These are phyloP conservation scores for Collybia nuda DNA, from an alignment of 768 basidiomycete genomes.

Conservation along the genomic window DNA sequence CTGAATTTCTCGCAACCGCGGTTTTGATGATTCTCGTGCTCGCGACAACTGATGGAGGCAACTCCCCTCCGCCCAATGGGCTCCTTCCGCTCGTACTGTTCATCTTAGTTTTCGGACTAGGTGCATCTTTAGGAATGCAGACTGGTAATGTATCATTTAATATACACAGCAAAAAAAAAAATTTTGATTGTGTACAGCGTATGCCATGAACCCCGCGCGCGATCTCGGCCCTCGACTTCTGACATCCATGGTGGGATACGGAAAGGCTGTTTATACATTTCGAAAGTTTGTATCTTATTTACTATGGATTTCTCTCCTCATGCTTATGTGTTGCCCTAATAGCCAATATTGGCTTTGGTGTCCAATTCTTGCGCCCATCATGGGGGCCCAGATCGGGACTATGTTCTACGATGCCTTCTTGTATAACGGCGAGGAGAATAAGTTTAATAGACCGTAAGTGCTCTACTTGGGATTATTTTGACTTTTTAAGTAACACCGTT, in stretches of 20 bases:
- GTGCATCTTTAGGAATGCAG: conserved; percentile 60
- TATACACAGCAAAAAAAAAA: too few species aligned
- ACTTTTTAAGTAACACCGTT: background rate
- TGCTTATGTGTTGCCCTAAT: background rate
- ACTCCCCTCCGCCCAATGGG: conserved; percentile 46
- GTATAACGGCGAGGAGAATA: conserved; percentile 55
- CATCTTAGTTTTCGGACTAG: conserved; percentile 57
- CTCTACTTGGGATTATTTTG: background rate
- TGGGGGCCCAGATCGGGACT: conserved; percentile 57
- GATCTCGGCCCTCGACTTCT: conserved; percentile 63
- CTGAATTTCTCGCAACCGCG: conserved; percentile 60
- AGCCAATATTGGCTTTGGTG: conserved; percentile 80
- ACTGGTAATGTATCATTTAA: conserved; percentile 32
- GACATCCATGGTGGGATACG: conserved; percentile 73
- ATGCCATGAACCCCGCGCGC: conserved; percentile 37
- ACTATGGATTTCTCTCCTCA: too few species aligned
- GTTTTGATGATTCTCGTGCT: conserved; percentile 59
- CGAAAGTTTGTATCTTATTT: conserved; percentile 34
- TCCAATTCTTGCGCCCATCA: conserved; percentile 56
- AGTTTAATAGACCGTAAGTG: conserved; percentile 49
- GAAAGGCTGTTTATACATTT: conserved; percentile 41
- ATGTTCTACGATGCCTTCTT: conserved; percentile 62
- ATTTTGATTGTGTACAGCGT: conserved; percentile 22
- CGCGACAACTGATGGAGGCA: conserved; percentile 51
- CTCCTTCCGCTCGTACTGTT: conserved; percentile 60